Evolutionary conservation across 306 rosid species (phyloP).

Genomic region (Cotoneaster glaucophyllus): DNA sequence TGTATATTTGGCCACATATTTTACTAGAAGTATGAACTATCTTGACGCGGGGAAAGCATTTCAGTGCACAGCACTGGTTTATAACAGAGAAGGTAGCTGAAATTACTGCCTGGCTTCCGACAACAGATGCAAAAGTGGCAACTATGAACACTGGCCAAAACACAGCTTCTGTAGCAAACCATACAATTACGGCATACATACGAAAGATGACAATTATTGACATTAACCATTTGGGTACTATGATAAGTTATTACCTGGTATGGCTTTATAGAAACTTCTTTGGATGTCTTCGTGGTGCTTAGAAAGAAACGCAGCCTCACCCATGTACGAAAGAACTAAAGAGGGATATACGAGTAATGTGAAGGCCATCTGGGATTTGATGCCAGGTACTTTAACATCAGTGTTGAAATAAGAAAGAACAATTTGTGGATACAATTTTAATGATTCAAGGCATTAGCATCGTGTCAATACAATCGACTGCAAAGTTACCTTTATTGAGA

Average conservation of each 20-base stretch:
- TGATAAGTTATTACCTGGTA: conserved; percentile 50
- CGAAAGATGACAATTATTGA: background rate
- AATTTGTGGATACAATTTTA: background rate
- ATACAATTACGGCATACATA: background rate
- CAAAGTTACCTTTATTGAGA: conserved; percentile 66
- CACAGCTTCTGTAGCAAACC: conserved; percentile 46
- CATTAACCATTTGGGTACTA: background rate
- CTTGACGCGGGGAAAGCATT: conserved; percentile 65
- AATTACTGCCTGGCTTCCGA: conserved; percentile 73
- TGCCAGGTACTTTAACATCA: background rate
- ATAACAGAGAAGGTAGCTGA: conserved; percentile 67
- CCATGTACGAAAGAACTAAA: conserved; percentile 64
- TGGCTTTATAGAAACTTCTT: conserved; percentile 66
- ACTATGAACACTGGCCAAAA: conserved; percentile 76
- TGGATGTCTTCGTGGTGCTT: conserved; percentile 61
- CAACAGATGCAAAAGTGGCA: conserved; percentile 55
- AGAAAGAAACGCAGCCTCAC: conserved; percentile 80
- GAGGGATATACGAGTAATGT: conserved; percentile 61
- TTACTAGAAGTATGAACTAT: conserved; percentile 53
- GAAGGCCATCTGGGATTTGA: conserved; percentile 64
- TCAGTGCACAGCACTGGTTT: conserved; percentile 62
- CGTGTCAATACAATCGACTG: background rate
- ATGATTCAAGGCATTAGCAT: background rate
- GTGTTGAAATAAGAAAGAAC: background rate
- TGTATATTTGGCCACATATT: conserved; percentile 71